Conservation (phyloP, 2,329 filamentous ascomycete genomes). For the Westerdykella aurantiaca region DNA sequence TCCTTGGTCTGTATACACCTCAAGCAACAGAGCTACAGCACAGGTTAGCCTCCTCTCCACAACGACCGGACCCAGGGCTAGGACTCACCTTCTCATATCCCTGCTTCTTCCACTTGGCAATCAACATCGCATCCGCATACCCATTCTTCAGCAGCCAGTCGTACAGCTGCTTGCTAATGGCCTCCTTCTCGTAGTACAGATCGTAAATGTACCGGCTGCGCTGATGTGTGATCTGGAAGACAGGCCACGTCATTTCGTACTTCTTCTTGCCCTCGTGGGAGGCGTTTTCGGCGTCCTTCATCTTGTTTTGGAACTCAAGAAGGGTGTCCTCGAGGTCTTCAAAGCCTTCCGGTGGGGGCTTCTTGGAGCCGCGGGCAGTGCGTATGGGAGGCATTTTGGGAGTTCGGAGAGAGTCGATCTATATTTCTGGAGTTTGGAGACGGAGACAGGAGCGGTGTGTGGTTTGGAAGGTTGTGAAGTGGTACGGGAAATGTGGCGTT, state of each 20-base stretch:
- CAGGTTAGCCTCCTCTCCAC: not conserved
- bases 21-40: constrained; percentile 73
- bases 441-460: too few relatives aligned
- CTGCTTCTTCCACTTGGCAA: constrained; percentile 99
- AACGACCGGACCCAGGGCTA: constrained; percentile 6
- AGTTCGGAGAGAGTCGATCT: not conserved
- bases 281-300: constrained; percentile 92
- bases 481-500: not conserved
- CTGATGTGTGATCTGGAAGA: constrained; percentile 96
- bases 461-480: not conserved
- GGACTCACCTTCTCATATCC: constrained; percentile 85
- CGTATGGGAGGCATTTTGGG: constrained; percentile 69
- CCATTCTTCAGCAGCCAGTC: constrained; percentile 96
- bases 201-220: constrained; percentile 92
- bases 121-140: constrained; percentile 90
- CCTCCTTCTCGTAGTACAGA: constrained; percentile 95
- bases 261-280: constrained; percentile 73
- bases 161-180: constrained; percentile 85
- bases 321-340: constrained; percentile 83
- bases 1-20: constrained; percentile 99
- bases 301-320: constrained; percentile 80
- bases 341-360: constrained; percentile 80
- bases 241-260: constrained; percentile 91
- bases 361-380: constrained; percentile 63
- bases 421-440: not conserved